A percentile compares a stretch with the other conserved stretches of the same genome.
Conservation (phyloP, 2,329 filamentous ascomycete species). For the Didymella glomerata region DNA sequence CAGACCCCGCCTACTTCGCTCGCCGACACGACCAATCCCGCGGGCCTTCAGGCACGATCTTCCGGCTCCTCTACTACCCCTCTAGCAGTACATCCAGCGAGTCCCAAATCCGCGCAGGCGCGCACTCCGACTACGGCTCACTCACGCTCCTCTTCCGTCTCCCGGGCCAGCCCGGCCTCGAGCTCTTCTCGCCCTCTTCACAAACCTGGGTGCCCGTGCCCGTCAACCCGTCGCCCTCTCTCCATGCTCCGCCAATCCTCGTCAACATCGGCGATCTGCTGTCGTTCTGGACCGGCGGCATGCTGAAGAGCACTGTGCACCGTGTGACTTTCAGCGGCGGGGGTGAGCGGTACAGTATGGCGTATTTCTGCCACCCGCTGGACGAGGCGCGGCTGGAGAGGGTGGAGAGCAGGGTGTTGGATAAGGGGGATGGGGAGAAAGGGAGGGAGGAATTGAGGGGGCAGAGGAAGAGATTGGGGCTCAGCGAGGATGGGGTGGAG, state of each 20-base stretch:
- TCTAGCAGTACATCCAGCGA: neutral
- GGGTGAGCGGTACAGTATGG: conserved; percentile 64
- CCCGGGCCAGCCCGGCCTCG: conserved; percentile 82
- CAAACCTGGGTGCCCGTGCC: conserved; percentile 56
- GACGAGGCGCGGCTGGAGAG: conserved; percentile 62
- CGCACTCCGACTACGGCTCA: conserved; percentile 85
- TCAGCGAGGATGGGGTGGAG: conserved; percentile 51
- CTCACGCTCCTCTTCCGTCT: conserved; percentile 82
- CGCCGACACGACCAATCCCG: conserved; percentile 63
- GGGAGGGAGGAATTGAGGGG: conserved; percentile 44
- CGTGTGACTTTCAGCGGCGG: conserved; percentile 74
- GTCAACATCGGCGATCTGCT: conserved; percentile 78
- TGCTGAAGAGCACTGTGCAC: conserved; percentile 88
- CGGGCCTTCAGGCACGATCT: conserved; percentile 61
- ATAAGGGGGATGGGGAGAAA: conserved; percentile 46
- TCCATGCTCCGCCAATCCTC: conserved; percentile 57
- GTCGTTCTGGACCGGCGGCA: conserved; percentile 88
- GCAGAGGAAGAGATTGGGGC: conserved; percentile 54
- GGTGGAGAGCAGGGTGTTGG: conserved; percentile 63
- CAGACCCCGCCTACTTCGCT: conserved; percentile 65
- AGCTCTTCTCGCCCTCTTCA: conserved; percentile 71
- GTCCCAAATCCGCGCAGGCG: conserved; percentile 75
- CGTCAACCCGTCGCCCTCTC: conserved; percentile 64
- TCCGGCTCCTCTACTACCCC: conserved; percentile 64
- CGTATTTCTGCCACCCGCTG: conserved; percentile 70